These are phyloP conservation scores for Suhomyces sp. DNA, from an alignment of 805 yeast species.

Conservation along the genomic window DNA sequence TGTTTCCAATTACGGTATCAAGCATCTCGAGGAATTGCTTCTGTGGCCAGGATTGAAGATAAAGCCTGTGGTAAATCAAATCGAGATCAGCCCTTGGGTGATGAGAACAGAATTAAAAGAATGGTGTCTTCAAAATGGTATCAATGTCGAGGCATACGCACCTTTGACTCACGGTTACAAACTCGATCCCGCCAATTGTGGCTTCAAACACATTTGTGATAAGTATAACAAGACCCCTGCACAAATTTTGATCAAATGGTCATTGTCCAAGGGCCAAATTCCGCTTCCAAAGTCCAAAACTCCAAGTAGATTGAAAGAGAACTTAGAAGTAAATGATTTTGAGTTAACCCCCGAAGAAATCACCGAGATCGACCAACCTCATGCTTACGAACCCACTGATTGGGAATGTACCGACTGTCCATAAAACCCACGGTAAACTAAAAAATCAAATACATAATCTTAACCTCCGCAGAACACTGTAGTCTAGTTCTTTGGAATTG, in stretches of 20 bases:
- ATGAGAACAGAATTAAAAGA: conserved; percentile 37
- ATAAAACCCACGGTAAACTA: background rate
- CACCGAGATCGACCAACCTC: conserved; percentile 26
- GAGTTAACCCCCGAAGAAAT: conserved; percentile 27
- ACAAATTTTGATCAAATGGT: conserved; percentile 49
- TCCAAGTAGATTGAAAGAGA: conserved; percentile 19
- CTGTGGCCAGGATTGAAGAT: conserved; percentile 42
- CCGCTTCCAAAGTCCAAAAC: conserved; percentile 35
- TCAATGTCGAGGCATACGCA: conserved; percentile 36
- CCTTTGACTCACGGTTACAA: conserved; percentile 38
- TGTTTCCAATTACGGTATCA: conserved; percentile 60
- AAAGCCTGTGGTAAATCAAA: conserved; percentile 48
- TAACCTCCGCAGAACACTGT: background rate
- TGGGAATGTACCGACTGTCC: conserved; percentile 65
- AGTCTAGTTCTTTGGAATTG: background rate
- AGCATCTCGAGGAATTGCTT: conserved; percentile 54
- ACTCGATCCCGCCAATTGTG: conserved; percentile 19
- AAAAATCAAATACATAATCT: too few relatives aligned
- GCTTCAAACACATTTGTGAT: conserved; percentile 25
- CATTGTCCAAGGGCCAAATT: conserved; percentile 44
- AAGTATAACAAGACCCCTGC: conserved; percentile 43
- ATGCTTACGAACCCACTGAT: conserved; percentile 67
- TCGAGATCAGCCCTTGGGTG: conserved; percentile 50
- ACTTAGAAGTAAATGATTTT: conserved; percentile 24
- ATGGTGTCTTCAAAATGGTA: conserved; percentile 25